Evolutionary conservation across 2,329 filamentous ascomycete species (phyloP).

Genomic region (Purpureocillium takamizusanense): DNA sequence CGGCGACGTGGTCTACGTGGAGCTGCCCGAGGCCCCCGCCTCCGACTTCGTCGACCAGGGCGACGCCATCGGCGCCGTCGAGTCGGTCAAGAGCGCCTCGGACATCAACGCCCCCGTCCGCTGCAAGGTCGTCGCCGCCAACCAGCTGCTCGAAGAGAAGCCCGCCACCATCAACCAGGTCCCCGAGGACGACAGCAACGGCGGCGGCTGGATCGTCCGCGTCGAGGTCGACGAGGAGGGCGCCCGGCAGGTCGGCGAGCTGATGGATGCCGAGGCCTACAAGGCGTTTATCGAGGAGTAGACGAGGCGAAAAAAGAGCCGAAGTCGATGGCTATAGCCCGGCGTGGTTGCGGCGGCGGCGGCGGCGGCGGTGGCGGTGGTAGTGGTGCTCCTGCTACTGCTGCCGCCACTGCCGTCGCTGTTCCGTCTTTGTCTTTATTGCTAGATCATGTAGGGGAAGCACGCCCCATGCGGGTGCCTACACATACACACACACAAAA

Average conservation of each 20-base stretch:
- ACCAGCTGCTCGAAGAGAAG: conserved; percentile 70
- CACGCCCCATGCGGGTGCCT: too few species aligned
- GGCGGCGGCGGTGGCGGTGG: too few species aligned
- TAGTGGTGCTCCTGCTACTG: too few species aligned
- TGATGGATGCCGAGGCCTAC: conserved; percentile 76
- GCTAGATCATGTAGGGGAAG: too few species aligned
- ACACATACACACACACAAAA: too few species aligned
- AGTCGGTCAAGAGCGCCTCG: conserved; percentile 97
- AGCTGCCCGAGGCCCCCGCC: conserved; percentile 61
- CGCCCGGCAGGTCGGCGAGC: conserved; percentile 57
- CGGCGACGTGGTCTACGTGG: conserved; percentile 94
- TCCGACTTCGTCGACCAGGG: conserved; percentile 62
- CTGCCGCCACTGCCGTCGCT: too few species aligned
- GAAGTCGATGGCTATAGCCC: too few species aligned
- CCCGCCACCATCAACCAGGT: conserved; percentile 82
- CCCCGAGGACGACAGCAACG: conserved; percentile 66
- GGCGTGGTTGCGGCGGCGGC: too few species aligned
- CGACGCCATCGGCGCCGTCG: conserved; percentile 86
- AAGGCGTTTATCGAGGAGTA: conserved; percentile 52
- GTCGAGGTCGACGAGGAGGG: conserved; percentile 63
- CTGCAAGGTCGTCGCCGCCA: conserved; percentile 68
- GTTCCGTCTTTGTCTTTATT: too few species aligned
- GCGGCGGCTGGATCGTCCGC: conserved; percentile 88
- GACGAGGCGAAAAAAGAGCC: background rate
- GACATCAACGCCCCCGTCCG: conserved; percentile 87